phyloP scores from a whole-genome alignment of 2,329 filamentous ascomycete genomes.

The Tolypocladium paradoxum region DNA sequence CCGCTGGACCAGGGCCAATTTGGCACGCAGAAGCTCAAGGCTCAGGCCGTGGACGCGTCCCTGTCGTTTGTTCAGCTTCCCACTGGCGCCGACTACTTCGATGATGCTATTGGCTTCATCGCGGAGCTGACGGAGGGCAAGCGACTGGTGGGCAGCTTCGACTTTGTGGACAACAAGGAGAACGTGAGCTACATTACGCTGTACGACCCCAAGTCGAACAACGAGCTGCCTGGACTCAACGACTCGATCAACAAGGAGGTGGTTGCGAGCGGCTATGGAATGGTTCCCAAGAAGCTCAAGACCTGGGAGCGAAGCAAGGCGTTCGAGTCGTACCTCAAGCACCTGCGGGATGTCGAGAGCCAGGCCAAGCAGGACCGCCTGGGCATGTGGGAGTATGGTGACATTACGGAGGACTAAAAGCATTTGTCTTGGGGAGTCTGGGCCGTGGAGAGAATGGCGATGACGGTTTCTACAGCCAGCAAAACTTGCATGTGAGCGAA shows the following conservation, averaged over 20 bases:
- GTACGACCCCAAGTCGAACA: conserved; percentile 61
- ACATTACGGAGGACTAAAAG: conserved; percentile 74
- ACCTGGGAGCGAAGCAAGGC: conserved; percentile 70
- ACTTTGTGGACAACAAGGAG: conserved; percentile 69
- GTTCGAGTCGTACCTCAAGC: conserved; percentile 59
- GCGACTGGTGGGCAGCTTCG: conserved; percentile 81
- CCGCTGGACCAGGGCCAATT: conserved; percentile 74
- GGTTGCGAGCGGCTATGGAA: conserved; percentile 70
- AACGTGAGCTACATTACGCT: conserved; percentile 78
- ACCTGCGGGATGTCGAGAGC: conserved; percentile 61
- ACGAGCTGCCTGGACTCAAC: conserved; percentile 43
- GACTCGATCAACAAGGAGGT: conserved; percentile 88
- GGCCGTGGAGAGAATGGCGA: neutral
- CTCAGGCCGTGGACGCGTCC: conserved; percentile 78
- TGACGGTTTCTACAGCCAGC: neutral
- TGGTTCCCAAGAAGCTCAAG: conserved; percentile 88
- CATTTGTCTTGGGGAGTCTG: too few relatives aligned
- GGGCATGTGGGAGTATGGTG: conserved; percentile 98
- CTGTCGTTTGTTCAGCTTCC: conserved; percentile 88
- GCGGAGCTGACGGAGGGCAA: conserved; percentile 63
- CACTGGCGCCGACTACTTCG: conserved; percentile 68
- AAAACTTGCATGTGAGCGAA: neutral
- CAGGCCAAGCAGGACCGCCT: conserved; percentile 69
- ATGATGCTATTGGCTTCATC: conserved; percentile 68
- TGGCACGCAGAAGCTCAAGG: conserved; percentile 66